Evolutionary conservation across 2,329 filamentous ascomycete species (phyloP).

Genomic region (Scedosporium dehoogii): DNA sequence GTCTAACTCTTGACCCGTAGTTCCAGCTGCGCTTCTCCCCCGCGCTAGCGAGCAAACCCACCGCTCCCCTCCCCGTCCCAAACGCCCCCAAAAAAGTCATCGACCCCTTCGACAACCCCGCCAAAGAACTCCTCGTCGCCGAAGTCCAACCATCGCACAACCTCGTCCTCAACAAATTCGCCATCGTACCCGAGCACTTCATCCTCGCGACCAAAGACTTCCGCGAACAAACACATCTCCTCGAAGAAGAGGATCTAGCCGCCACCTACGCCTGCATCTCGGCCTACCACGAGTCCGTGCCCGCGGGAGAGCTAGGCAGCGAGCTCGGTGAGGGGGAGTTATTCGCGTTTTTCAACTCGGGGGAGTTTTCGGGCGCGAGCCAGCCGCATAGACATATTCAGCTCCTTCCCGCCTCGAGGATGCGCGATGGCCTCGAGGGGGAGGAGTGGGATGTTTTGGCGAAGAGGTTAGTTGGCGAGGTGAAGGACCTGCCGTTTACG

Average conservation of each 20-base stretch:
- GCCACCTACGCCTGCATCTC: slow-evolving; percentile 52
- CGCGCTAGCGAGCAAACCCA: slow-evolving; percentile 57
- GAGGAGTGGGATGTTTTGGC: slow-evolving; percentile 39
- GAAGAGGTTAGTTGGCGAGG: slow-evolving; percentile 21
- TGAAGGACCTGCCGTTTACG: slow-evolving; percentile 28
- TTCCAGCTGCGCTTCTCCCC: slow-evolving; percentile 67
- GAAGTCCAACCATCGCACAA: slow-evolving; percentile 43
- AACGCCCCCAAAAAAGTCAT: slow-evolving; percentile 27
- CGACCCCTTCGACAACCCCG: slow-evolving; percentile 54
- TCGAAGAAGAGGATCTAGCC: slow-evolving; percentile 50
- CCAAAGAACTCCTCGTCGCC: slow-evolving; percentile 42
- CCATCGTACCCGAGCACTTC: slow-evolving; percentile 60
- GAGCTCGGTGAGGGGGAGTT: slow-evolving; percentile 25
- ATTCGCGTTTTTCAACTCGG: slow-evolving; percentile 63
- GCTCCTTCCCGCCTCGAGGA: slow-evolving; percentile 54
- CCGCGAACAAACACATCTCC: slow-evolving; percentile 52
- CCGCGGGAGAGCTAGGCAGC: slow-evolving; percentile 4
- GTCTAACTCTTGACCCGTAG: slow-evolving; percentile 24
- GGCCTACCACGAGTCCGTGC: slow-evolving; percentile 31
- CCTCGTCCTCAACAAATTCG: slow-evolving; percentile 67
- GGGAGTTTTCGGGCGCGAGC: slow-evolving; percentile 57
- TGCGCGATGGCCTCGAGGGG: slow-evolving; percentile 42
- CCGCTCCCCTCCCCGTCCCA: slow-evolving; percentile 27
- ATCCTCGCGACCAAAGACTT: slow-evolving; percentile 58
- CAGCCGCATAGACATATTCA: slow-evolving; percentile 66